Percentiles rank a stretch among this genome's conserved stretches.
Evolutionary conservation across 495 filamentous ascomycete species (phyloP).

Genomic region (Aspergillus diversus): DNA sequence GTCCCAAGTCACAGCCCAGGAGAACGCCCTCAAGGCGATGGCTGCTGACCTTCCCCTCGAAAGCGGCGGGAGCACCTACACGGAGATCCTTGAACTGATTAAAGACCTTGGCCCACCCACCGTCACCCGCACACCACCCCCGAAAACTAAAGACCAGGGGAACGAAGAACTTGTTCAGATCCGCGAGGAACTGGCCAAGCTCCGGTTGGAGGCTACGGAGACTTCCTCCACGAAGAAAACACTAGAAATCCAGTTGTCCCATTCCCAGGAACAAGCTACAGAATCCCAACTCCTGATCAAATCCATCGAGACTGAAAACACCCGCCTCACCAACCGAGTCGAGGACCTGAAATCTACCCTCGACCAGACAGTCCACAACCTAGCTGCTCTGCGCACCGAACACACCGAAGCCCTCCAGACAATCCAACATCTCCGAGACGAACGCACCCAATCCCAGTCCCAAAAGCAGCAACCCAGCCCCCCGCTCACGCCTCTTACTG

Average conservation of each 20-base stretch:
- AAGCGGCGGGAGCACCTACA: constrained; percentile 42
- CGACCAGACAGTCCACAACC: constrained; percentile 39
- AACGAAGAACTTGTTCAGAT: constrained; percentile 31
- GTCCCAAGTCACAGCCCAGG: constrained; percentile 48
- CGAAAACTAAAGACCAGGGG: constrained; percentile 28
- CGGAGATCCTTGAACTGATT: constrained; percentile 48
- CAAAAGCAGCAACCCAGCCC: constrained; percentile 27
- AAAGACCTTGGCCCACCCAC: constrained; percentile 39
- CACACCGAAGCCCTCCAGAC: constrained; percentile 60
- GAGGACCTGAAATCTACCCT: constrained; percentile 42
- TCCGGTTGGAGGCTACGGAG: constrained; percentile 37
- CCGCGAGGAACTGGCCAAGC: constrained; percentile 33
- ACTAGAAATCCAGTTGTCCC: constrained; percentile 37
- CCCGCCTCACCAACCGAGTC: constrained; percentile 37
- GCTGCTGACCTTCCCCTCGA: constrained; percentile 45
- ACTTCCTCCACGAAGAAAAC: constrained; percentile 32
- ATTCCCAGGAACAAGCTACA: constrained; percentile 40
- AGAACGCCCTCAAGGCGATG: constrained; percentile 45
- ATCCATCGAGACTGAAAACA: constrained; percentile 53
- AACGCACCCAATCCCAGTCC: constrained; percentile 54
- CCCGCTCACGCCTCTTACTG: constrained; percentile 35
- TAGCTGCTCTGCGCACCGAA: constrained; percentile 38
- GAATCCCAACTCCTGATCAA: constrained; percentile 49
- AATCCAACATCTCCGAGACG: constrained; percentile 85
- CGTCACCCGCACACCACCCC: constrained; percentile 16